Base-by-base conservation (phyloP, 148 eudicot genomes). In the Diospyros lotus region DNA sequence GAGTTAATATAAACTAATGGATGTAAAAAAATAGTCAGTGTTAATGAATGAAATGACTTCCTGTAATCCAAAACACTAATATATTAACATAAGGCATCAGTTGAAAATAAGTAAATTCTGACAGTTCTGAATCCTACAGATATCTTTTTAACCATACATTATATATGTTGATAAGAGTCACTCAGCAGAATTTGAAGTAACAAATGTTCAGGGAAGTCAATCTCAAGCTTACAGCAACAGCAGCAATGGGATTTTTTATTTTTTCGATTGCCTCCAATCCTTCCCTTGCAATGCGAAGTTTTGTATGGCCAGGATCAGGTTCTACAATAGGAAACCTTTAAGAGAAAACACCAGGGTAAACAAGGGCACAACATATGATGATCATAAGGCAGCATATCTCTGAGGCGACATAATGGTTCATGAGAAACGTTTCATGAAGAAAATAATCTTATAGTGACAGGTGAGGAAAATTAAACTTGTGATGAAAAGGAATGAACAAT, bases 291-390 rank as follows among this genome's bases (percentile, higher is more conserved):
- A 95, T 90, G 58, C 90, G 96, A 73, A 95, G 90, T 82, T 89
- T 95, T 66, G 98, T 92, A 83, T 95, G 98, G 75, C 93, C 97
- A 66, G 96, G 90, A 86, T 92, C 98, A 58, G 98, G 97, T 87
- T 95, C 97, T 71, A 95, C 86, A 69, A 95, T 95, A 14, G 98
- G 96, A 84, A 92, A 95, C 83, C 98, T 94, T 86, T 50, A 75
- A 54, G 40, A 63, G 60, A 75, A 40, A 77, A 40, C 65, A 18
- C 46, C 40, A 70, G 40, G 60, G 74, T 64, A 6, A 72, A 62
- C 48, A 41, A 58, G 45, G 50, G 56, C 4, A 17, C 55, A 54
- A 52, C 10, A n/a, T 6, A 38, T 51, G 45, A 55, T 58, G 39
- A 43, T 56, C 66, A 3, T 9, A 46, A 68, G 71, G 42, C 71